Percentiles rank a stretch among this genome's conserved stretches.
These are phyloP conservation scores for Phaffia rhodozyma DNA, from an alignment of 1,284 basidiomycete species.

Conservation along the genomic window DNA sequence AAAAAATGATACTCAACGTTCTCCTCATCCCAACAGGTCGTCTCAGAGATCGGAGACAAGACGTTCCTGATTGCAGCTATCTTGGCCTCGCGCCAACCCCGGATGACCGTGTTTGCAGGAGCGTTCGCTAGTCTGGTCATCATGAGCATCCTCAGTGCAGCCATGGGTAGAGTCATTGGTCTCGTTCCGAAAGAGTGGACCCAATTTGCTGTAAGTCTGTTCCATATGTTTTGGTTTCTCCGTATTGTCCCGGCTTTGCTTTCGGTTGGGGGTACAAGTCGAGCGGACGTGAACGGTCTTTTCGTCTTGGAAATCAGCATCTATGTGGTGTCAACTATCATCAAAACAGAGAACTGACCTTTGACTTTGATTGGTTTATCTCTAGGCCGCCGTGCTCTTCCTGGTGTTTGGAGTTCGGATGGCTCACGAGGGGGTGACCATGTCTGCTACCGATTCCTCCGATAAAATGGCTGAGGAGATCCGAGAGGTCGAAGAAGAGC, in stretches of 20 bases:
- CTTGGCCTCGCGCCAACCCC: conserved; percentile 86
- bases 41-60: conserved; percentile 66
- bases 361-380: neutral
- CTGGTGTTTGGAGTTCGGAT: conserved; percentile 77
- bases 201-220: conserved; percentile 41
- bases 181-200: conserved; percentile 70
- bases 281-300: neutral
- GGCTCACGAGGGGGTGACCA: conserved; percentile 62
- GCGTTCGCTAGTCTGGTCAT: conserved; percentile 77
- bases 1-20: neutral
- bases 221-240: neutral
- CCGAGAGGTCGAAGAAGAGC: conserved; percentile 81
- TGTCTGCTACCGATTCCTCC: conserved; percentile 51
- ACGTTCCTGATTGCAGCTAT: conserved; percentile 96
- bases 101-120: conserved; percentile 73
- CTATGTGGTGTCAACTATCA: neutral
- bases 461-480: conserved; percentile 83
- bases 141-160: conserved; percentile 85
- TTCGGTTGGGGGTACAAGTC: neutral
- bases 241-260: neutral
- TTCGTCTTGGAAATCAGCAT: neutral
- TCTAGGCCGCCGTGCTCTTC: conserved; percentile 63
- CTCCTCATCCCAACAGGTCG: conserved; percentile 17
- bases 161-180: conserved; percentile 69
- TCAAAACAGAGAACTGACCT: neutral